Base-by-base conservation (phyloP, 2,329 filamentous ascomycete species). In the Fusarium sp. region DNA sequence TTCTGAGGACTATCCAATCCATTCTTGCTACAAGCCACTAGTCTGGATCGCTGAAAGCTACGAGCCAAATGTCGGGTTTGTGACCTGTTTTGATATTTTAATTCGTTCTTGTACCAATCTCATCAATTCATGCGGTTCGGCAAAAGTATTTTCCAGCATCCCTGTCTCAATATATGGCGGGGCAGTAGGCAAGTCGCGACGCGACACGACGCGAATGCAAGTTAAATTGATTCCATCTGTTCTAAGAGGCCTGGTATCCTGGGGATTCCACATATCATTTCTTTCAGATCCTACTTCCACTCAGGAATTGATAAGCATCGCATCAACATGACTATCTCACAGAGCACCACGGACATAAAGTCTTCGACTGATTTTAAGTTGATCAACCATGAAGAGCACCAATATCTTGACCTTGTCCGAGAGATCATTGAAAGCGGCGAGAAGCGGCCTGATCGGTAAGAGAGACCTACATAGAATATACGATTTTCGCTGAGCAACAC, bases 341-440 rank as follows among this genome's bases (percentile, higher is more conserved):
- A 75, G 33, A 48, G 23, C 8, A 38, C 28, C 12, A 29, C 57
- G 5, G 50, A 59, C 18, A 31, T 39, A 3, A 60, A 67, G 48
- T 47, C 71, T 21, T 57, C 60, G 9, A 65, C 59, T 41, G 69
- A 47, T 26, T 62, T 68, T 11, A 42, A 66, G 31, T 41, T 60
- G 29, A 49, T 69, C 24, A 74, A 74, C 33, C 93, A 97, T 76
- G 94, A 98, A 83, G 96, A 99, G 82, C 85, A 94, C 77, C 96
- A 98, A 81, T 99, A 99, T 79, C 90, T 99, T 63, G 87, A 95
- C 74, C 87, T 99, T 26, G 93, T 98, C 67, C 91, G 90, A 70
- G 88, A 93, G 71, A 98, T 98, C 75, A 85, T 99, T 18, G 84
- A 89, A 18, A 83, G 88, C 26, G 96, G 96, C 75, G 96, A 99